Conservation (phyloP, 345 rosid species). For the Eucalyptus victrix region DNA sequence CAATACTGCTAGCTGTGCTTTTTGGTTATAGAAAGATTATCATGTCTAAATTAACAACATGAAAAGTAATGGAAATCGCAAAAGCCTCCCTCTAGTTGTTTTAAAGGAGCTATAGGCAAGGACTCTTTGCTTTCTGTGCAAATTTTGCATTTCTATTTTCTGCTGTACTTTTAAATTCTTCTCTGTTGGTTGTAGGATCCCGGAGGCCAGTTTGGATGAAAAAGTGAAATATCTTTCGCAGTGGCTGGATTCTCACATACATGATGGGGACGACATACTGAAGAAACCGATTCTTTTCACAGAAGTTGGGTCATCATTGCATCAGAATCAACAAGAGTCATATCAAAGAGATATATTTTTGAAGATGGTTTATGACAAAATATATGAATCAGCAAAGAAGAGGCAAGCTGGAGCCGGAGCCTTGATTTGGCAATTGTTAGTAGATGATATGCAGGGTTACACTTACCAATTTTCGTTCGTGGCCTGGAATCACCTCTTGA, state of each 20-base stretch:
- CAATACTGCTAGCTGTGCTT: background rate
- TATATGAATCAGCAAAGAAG: conserved; percentile 21
- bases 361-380: conserved; percentile 8
- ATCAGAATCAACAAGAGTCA: background rate
- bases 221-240: conserved; percentile 14
- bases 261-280: conserved; percentile 11
- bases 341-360: conserved; percentile 5
- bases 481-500: conserved; percentile 18
- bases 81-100: background rate
- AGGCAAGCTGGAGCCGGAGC: conserved; percentile 25
- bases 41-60: background rate
- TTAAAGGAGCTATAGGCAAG: background rate
- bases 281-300: conserved; percentile 27
- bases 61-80: background rate
- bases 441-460: conserved; percentile 12
- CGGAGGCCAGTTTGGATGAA: conserved; percentile 7
- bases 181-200: conserved; percentile 4
- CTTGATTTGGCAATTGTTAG: conserved; percentile 26
- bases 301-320: conserved; percentile 20
- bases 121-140: background rate
- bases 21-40: background rate
- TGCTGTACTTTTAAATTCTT: background rate
- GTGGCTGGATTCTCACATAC: conserved; percentile 26
- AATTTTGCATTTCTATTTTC: background rate
- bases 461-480: conserved; percentile 13